phyloP scores from a whole-genome alignment of 1,284 basidiomycete species.

The Ceratobasidium theobromae region DNA sequence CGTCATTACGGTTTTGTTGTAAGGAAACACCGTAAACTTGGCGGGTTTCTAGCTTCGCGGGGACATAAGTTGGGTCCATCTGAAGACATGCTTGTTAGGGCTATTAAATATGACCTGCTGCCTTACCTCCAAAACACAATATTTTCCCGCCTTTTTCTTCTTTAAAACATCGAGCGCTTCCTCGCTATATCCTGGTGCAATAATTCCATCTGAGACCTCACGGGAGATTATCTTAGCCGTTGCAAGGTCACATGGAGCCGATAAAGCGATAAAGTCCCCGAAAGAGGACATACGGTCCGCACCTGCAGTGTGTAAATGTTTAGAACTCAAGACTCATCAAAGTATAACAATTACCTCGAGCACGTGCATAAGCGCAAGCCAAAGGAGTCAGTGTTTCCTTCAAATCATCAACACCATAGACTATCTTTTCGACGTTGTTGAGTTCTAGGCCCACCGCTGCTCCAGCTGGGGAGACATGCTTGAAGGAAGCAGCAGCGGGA shows the following conservation, averaged over 20 bases:
- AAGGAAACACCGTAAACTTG: slow-evolving; percentile 94
- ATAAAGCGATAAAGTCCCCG: slow-evolving; percentile 97
- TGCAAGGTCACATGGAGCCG: slow-evolving; percentile 87
- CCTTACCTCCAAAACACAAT: slow-evolving; percentile 88
- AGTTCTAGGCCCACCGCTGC: slow-evolving; percentile 90
- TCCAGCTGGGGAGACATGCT: slow-evolving; percentile 98
- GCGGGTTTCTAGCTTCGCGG: slow-evolving; percentile 81
- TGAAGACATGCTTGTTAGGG: slow-evolving; percentile 42
- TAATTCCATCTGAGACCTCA: slow-evolving; percentile 97
- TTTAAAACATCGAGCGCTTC: slow-evolving; percentile 88
- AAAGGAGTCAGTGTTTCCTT: slow-evolving; percentile 86
- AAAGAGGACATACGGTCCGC: slow-evolving; percentile 99
- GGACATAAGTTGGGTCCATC: slow-evolving; percentile 84
- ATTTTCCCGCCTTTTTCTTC: slow-evolving; percentile 99
- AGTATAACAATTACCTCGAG: slow-evolving; percentile 62
- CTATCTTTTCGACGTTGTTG: slow-evolving; percentile 84
- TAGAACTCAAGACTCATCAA: slow-evolving; percentile 6
- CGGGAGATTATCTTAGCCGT: slow-evolving; percentile 96
- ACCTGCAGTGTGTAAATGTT: slow-evolving; percentile 49
- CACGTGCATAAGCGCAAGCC: slow-evolving; percentile 93
- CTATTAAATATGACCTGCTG: background rate
- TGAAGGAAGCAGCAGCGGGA: slow-evolving; percentile 98
- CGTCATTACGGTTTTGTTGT: slow-evolving; percentile 90
- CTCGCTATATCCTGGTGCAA: slow-evolving; percentile 88
- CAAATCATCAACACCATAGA: slow-evolving; percentile 95